Evolutionary conservation across 371 early-diverging fungal species (phyloP).

Genomic region (Mucor piriformis): DNA sequence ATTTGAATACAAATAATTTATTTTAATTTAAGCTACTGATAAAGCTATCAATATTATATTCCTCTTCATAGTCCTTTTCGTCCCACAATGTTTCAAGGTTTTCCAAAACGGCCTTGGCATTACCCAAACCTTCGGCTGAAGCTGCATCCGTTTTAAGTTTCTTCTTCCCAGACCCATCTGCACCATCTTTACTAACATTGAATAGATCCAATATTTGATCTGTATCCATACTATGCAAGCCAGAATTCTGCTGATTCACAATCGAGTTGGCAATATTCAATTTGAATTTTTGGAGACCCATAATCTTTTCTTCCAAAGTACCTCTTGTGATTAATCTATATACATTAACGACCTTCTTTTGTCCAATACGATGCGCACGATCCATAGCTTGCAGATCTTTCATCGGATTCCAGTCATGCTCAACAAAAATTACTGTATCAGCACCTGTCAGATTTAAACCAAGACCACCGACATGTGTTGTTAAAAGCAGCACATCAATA

Average conservation of each 20-base stretch:
- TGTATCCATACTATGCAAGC: conserved; percentile 92
- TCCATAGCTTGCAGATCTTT: conserved; percentile 98
- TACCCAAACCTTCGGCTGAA: conserved; percentile 32
- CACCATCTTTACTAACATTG: conserved; percentile 57
- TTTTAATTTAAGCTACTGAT: conserved; percentile 69
- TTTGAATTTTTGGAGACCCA: conserved; percentile 99
- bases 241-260: conserved; percentile 97
- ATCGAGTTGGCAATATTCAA: conserved; percentile 97
- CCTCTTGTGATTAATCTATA: conserved; percentile 90
- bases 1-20: no score
- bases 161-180: conserved; percentile 25
- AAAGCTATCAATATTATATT: conserved; percentile 83
- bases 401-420: conserved; percentile 99
- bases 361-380: conserved; percentile 96
- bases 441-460: conserved; percentile 99
- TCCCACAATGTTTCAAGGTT: conserved; percentile 91
- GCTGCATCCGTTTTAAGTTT: conserved; percentile 24
- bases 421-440: conserved; percentile 99
- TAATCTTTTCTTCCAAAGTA: conserved; percentile 96
- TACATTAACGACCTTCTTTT: conserved; percentile 97
- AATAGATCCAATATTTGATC: conserved; percentile 95
- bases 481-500: conserved; percentile 95
- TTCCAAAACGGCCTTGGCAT: conserved; percentile 82
- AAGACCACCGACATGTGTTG: conserved; percentile 98
- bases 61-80: conserved; percentile 92